Evolutionary conservation across 1,284 basidiomycete species (phyloP).

Genomic region (Apiotrichum laibachii): DNA sequence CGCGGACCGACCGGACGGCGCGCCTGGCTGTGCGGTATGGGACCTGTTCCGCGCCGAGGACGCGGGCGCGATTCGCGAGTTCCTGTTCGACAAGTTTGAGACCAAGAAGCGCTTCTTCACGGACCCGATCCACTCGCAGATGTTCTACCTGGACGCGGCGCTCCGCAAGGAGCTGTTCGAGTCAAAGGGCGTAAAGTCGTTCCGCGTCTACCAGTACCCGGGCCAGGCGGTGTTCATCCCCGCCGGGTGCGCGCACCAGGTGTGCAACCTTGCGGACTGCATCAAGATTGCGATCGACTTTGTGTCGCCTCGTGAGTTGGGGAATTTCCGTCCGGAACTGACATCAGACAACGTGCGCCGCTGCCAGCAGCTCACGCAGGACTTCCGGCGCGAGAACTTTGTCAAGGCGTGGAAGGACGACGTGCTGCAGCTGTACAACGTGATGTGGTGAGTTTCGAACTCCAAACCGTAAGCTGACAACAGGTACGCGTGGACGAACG

Average conservation of each 20-base stretch:
- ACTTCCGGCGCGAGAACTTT: conserved; percentile 85
- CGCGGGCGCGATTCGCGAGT: conserved; percentile 70
- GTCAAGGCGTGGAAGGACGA: conserved; percentile 89
- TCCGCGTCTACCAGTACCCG: conserved; percentile 80
- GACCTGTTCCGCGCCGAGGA: conserved; percentile 83
- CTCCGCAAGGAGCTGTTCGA: conserved; percentile 68
- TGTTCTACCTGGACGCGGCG: conserved; percentile 74
- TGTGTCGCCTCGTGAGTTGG: conserved; percentile 65
- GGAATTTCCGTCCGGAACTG: neutral
- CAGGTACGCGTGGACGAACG: conserved; percentile 47
- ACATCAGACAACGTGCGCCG: conserved; percentile 71
- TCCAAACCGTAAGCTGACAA: conserved; percentile 1
- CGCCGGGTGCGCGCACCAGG: conserved; percentile 92
- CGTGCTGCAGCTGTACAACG: conserved; percentile 81
- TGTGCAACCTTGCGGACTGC: conserved; percentile 72
- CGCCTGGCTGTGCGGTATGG: conserved; percentile 82
- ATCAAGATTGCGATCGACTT: conserved; percentile 97
- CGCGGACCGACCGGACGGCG: conserved; percentile 60
- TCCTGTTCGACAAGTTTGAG: conserved; percentile 58
- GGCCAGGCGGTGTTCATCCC: conserved; percentile 96
- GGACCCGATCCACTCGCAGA: conserved; percentile 91
- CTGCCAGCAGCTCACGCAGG: conserved; percentile 77
- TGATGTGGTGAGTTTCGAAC: conserved; percentile 76
- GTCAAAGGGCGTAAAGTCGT: conserved; percentile 68
- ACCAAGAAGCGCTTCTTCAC: conserved; percentile 16